Evolutionary conservation across 129 eudicot species (phyloP).

Genomic region (Deinandra increscens): DNA sequence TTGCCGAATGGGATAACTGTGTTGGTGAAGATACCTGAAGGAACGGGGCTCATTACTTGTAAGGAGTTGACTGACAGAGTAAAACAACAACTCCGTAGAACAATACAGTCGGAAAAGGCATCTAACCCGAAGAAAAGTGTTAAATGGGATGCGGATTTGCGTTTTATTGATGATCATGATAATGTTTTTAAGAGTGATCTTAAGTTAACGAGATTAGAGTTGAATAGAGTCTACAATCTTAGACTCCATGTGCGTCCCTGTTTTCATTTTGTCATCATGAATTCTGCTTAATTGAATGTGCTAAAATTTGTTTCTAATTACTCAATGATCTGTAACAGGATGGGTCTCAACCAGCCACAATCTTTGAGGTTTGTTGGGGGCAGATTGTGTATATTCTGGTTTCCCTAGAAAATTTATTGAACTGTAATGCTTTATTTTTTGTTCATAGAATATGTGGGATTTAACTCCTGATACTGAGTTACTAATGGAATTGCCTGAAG

Average conservation of each 20-base stretch:
- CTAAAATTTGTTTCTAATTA: not conserved
- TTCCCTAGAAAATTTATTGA: not conserved
- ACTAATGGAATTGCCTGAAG: constrained; percentile 73
- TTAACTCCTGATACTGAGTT: constrained; percentile 78
- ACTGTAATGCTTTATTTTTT: constrained; percentile 11
- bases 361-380: constrained; percentile 47
- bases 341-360: constrained; percentile 43
- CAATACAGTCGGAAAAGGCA: constrained; percentile 14
- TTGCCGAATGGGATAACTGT: constrained; percentile 49
- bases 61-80: constrained; percentile 29
- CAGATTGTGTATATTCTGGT: not conserved
- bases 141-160: constrained; percentile 46
- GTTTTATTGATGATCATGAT: constrained; percentile 44
- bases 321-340: constrained; percentile 45
- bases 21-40: constrained; percentile 23
- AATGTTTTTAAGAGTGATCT: not conserved
- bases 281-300: not conserved
- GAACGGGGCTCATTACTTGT: constrained; percentile 12
- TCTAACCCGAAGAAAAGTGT: constrained; percentile 26
- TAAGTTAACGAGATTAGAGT: constrained; percentile 26
- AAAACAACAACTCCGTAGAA: constrained; percentile 26
- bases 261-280: not conserved
- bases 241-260: constrained; percentile 50
- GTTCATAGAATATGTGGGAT: constrained; percentile 85
- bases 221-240: constrained; percentile 36